Conservation (phyloP, 2,329 filamentous ascomycete genomes). For the Botrytis squamosa region DNA sequence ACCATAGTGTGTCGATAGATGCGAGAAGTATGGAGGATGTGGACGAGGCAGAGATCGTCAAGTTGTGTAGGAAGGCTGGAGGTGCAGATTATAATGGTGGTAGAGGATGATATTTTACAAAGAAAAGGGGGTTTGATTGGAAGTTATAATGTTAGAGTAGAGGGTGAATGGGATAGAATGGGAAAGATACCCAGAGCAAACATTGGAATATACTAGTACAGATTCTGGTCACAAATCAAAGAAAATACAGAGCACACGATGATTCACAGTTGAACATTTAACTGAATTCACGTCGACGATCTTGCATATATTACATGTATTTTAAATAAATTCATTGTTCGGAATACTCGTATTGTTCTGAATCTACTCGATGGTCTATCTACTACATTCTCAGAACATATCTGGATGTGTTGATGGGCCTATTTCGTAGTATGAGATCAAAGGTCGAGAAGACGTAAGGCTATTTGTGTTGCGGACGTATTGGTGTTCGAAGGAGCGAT, state of each 20-base stretch:
- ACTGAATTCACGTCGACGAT: neutral
- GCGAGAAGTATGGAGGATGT: slow-evolving; percentile 60
- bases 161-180: slow-evolving; percentile 6
- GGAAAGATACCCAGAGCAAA: slow-evolving; percentile 7
- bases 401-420: slow-evolving; percentile 29
- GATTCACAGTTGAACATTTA: neutral
- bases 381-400: slow-evolving; percentile 34
- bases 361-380: slow-evolving; percentile 29
- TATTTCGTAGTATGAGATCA: slow-evolving; percentile 26
- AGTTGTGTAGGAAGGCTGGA: slow-evolving; percentile 61
- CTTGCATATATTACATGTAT: neutral
- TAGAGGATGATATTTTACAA: slow-evolving; percentile 41
- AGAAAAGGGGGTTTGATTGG: neutral
- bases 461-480: slow-evolving; percentile 22
- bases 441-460: slow-evolving; percentile 29
- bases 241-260: neutral
- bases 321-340: slow-evolving; percentile 13
- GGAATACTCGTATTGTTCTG: slow-evolving; percentile 20
- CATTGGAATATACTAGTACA: neutral
- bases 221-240: neutral
- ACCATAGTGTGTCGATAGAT: slow-evolving; percentile 65
- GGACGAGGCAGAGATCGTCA: slow-evolving; percentile 59
- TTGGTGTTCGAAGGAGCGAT: slow-evolving; percentile 33
- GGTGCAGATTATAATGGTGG: slow-evolving; percentile 71
- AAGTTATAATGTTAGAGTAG: slow-evolving; percentile 14